A percentile compares a stretch with the other conserved stretches of the same genome.
These are phyloP conservation scores for Coccinonectria pachysandricola DNA, from an alignment of 2,329 filamentous ascomycete species.

Conservation along the genomic window DNA sequence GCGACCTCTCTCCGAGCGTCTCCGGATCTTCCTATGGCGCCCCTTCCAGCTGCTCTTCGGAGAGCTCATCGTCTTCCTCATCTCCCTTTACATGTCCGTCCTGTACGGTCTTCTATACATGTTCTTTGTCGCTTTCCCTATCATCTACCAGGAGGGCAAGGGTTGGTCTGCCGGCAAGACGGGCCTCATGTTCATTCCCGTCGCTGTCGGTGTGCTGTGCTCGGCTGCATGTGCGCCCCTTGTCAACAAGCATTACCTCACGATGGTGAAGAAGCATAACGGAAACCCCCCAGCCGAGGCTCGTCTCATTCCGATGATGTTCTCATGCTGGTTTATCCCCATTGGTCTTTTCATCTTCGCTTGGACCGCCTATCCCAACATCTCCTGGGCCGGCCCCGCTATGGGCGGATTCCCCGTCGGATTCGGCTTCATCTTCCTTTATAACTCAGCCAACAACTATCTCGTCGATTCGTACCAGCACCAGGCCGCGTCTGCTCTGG, in stretches of 20 bases:
- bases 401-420: slow-evolving; percentile 63
- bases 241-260: slow-evolving; percentile 75
- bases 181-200: slow-evolving; percentile 78
- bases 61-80: slow-evolving; percentile 77
- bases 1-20: slow-evolving; percentile 55
- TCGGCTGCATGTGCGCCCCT: slow-evolving; percentile 59
- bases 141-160: slow-evolving; percentile 70
- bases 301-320: slow-evolving; percentile 76
- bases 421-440: slow-evolving; percentile 76
- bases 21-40: slow-evolving; percentile 65
- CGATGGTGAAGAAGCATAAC: slow-evolving; percentile 48
- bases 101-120: slow-evolving; percentile 67
- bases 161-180: slow-evolving; percentile 64
- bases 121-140: slow-evolving; percentile 63
- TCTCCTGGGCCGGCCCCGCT: slow-evolving; percentile 63
- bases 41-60: slow-evolving; percentile 78
- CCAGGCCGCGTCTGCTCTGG: slow-evolving; percentile 71
- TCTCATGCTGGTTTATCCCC: slow-evolving; percentile 60
- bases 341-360: slow-evolving; percentile 49
- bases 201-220: slow-evolving; percentile 63
- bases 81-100: slow-evolving; percentile 77
- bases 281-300: slow-evolving; percentile 68
- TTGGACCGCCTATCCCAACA: slow-evolving; percentile 50
- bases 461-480: slow-evolving; percentile 53
- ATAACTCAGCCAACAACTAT: slow-evolving; percentile 71